Base-by-base conservation (phyloP, 306 rosid species). In the Ormosia emarginata region DNA sequence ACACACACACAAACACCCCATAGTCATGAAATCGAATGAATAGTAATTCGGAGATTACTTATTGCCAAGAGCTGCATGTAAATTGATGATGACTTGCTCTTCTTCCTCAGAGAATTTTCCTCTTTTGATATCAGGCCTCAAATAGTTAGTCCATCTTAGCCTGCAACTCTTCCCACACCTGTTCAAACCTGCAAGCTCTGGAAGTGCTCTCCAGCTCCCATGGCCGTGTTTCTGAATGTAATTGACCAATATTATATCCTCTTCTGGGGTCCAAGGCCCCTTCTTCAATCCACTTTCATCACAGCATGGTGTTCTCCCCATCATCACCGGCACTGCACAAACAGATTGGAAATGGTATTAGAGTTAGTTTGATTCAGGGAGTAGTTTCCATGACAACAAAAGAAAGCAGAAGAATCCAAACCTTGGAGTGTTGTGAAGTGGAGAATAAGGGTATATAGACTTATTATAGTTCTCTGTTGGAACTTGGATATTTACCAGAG, bases 151-250 rank as follows among this genome's bases (percentile, higher is more conserved):
- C 98, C 98, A 93, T 5, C 98, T 82, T 11, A 93, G 77, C 58
- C 98, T 82, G 67, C 97, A 93, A 75, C 94, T 93, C 81, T 91
- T 93, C 1, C 94, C 96, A 77, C 98, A 93, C 79, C 98, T 90
- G 44, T 93, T 93, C 85, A 93, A 47, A 29, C 98, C 96, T 13
- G 98, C 97, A 52, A 87, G 90, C 53, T 87, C 86, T 29, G 98
- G 97, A 61, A 91, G 89, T 14, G 91, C 92, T 76, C 94, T 87
- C 98, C 98, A 93, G 66, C 94, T 91, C 7, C 94, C 98, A 76
- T 89, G 94, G 4, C 98, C 98, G 11, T 91, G 74, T 81, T 76
- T 86, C 81, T 86, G 33, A 6, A 93, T 84, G 85, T 81, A 63
- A 33, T 84, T 82, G 41, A 81, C 79, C 67, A 87, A 72, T 62